Evolutionary conservation across 2,329 filamentous ascomycete genomes (phyloP), one percentile per base, ranked within the genome.

Genomic region (Akanthomyces dipterigenus): DNA sequence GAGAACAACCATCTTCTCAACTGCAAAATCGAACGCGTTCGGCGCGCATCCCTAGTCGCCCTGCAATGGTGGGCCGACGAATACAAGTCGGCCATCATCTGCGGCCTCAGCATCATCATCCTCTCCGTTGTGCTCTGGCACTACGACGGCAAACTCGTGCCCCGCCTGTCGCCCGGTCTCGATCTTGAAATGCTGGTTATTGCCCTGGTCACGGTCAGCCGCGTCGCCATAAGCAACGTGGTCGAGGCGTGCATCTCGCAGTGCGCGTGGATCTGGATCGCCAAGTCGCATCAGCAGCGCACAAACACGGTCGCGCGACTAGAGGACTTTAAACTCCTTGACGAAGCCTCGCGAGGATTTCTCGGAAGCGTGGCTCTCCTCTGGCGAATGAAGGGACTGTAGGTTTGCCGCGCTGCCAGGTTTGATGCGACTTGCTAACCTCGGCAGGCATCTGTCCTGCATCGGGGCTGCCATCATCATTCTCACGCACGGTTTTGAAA

Each of bases 261-360:
- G 63, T 72, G 68, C 14, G 74, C 74, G 8, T 77, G 74, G 75
- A 72, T 76, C 7, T 76, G 73, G 74, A 71, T 75, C 0, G 72
- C 72, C 4, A 70, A 72, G 28, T 68, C 70, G 20, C 70, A 72
- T n/a, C 71, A 73, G 62, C 50, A 60, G 16, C 64, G 70, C 14
- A 70, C 70, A 2, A 68, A 66, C 2, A 70, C 69, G 6, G 67
- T 69, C n/a, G 74, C 74, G 1, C 68, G 66, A 12, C 61, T 76
- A 5, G 70, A 72, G 28, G 74, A 76, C 62, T 75, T 76, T 67
- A 74, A 73, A 51, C 66, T 75, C 62, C 76, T 76, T 62, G 71
- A 73, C 51, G 73, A 75, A 51, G 74, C 75, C 1, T 72, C 73
- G 3, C 67, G 73, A 3, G 74, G 74, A 2, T 61, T 76, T 16